phyloP scores from a whole-genome alignment of 352 stramenopile genomes.

The Phytophthora lateralis region DNA sequence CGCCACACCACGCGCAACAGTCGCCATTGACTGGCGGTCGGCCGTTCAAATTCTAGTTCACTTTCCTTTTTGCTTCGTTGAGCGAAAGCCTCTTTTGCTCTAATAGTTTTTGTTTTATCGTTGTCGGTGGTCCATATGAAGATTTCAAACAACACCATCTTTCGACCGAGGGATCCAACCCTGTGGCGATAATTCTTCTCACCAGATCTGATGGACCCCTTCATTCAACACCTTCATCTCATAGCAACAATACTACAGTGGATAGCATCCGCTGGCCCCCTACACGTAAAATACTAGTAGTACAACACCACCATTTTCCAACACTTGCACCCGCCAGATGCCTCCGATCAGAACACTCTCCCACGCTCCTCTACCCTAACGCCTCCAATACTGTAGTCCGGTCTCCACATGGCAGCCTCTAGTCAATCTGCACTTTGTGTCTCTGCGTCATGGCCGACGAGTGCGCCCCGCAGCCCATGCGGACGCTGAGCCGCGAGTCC shows the following conservation, averaged over 20 bases:
- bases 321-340: conserved; percentile 18
- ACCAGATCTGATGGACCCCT: conserved; percentile 49
- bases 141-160: conserved; percentile 50
- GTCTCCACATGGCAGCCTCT: background rate
- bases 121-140: conserved; percentile 30
- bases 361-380: conserved; percentile 1
- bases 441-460: conserved; percentile 17
- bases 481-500: conserved; percentile 22
- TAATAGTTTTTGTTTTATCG: too few relatives aligned
- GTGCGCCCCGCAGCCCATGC: conserved; percentile 10
- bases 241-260: background rate
- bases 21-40: background rate
- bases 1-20: background rate
- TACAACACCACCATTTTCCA: too few relatives aligned
- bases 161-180: conserved; percentile 50
- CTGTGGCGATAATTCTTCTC: conserved; percentile 43
- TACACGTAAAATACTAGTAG: too few relatives aligned
- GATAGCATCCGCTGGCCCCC: too few relatives aligned
- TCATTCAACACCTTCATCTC: background rate
- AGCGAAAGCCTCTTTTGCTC: background rate
- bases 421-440: background rate
- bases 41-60: background rate
- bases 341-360: conserved; percentile 10
- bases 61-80: conserved; percentile 1
- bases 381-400: background rate